A percentile compares a stretch with the other conserved stretches of the same genome.
phyloP scores from a whole-genome alignment of 1,284 basidiomycete species.

The Afroboletus lepidellus region DNA sequence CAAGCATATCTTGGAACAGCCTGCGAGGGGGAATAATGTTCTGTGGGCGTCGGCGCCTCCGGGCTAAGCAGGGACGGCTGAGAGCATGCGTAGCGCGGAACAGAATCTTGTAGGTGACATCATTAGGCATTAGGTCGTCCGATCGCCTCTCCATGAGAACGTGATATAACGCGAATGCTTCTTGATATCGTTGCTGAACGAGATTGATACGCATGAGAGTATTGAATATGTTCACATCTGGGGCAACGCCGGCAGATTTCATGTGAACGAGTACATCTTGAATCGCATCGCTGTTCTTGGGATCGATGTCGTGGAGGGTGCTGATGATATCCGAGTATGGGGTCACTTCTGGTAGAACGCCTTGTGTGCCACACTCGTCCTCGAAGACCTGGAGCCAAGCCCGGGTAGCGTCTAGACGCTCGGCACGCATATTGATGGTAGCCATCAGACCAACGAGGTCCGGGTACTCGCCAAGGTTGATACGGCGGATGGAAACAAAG shows the following conservation, averaged over 20 bases:
- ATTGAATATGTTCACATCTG: constrained; percentile 45
- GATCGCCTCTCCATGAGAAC: constrained; percentile 36
- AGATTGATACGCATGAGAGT: constrained; percentile 43
- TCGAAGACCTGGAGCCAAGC: constrained; percentile 34
- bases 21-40: constrained; percentile 37
- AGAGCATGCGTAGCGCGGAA: constrained; percentile 39
- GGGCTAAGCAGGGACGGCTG: constrained; percentile 22
- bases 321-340: constrained; percentile 42
- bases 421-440: constrained; percentile 36
- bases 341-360: constrained; percentile 12
- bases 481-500: constrained; percentile 37
- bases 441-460: constrained; percentile 39
- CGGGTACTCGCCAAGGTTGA: constrained; percentile 34
- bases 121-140: constrained; percentile 38
- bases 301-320: constrained; percentile 35
- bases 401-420: constrained; percentile 35
- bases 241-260: constrained; percentile 36
- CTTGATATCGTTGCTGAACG: constrained; percentile 32
- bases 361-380: constrained; percentile 22
- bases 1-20: constrained; percentile 50
- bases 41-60: constrained; percentile 19
- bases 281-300: constrained; percentile 33
- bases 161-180: constrained; percentile 45
- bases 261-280: constrained; percentile 41
- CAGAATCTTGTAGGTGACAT: constrained; percentile 44